phyloP scores from a whole-genome alignment of 108 stramenopile species.

The Skeletonema tropicum region DNA sequence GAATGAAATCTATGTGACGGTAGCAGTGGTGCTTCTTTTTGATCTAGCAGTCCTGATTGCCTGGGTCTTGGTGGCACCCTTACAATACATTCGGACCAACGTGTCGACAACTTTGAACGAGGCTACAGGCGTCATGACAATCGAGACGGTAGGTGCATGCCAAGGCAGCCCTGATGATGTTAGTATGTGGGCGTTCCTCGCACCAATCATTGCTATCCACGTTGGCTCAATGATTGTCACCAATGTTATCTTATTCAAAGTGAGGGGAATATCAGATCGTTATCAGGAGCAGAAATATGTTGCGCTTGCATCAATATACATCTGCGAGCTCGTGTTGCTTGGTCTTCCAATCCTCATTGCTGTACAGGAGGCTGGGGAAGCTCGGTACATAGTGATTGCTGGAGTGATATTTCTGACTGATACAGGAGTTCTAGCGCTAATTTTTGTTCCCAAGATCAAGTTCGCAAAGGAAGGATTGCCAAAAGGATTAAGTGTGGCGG shows the following conservation, averaged over 20 bases:
- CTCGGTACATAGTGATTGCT: constrained; percentile 40
- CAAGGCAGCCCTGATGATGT: constrained; percentile 6
- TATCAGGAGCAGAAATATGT: constrained; percentile 60
- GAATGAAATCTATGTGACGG: constrained; percentile 31
- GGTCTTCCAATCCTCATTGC: constrained; percentile 55
- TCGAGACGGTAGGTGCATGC: constrained; percentile 48
- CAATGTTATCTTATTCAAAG: constrained; percentile 41
- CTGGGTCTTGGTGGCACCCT: constrained; percentile 43
- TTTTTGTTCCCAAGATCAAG: constrained; percentile 51
- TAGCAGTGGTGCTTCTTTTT: constrained; percentile 29
- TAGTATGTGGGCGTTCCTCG: constrained; percentile 29
- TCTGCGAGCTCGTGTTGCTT: constrained; percentile 49
- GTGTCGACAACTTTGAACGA: constrained; percentile 13
- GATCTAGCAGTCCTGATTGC: constrained; percentile 37
- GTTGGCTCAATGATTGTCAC: constrained; percentile 39
- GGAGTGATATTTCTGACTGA: constrained; percentile 46
- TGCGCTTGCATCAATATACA: constrained; percentile 46
- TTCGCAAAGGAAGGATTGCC: constrained; percentile 40
- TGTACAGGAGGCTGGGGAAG: constrained; percentile 37
- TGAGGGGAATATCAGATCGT: constrained; percentile 45
- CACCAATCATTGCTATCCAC: constrained; percentile 44
- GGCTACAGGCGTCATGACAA: constrained; percentile 38
- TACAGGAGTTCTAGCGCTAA: constrained; percentile 32
- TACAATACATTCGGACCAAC: constrained; percentile 36
- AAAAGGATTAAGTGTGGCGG: constrained; percentile 35